Conservation (phyloP, 1,139 yeast genomes). For the Hyphopichia wangnamkhiaoensis region DNA sequence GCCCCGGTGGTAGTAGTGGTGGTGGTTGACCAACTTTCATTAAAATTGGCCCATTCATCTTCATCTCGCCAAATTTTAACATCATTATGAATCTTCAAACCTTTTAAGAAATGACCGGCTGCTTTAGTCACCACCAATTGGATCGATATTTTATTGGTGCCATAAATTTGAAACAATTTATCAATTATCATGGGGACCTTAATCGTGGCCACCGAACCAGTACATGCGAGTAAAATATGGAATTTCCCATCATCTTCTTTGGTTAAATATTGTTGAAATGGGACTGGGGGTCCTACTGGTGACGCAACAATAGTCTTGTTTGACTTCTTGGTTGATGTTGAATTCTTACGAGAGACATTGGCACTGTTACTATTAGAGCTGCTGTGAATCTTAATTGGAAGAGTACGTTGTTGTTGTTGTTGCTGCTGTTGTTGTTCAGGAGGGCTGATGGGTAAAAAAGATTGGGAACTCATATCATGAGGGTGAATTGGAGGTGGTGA, state of each 20-base stretch:
- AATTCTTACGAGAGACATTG: constrained; percentile 19
- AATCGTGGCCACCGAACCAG: constrained; percentile 96
- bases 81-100: constrained; percentile 74
- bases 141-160: constrained; percentile 68
- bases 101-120: constrained; percentile 81
- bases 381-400: constrained; percentile 23
- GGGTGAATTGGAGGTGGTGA: constrained; percentile 15
- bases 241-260: constrained; percentile 78
- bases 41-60: constrained; percentile 79
- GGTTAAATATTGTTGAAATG: constrained; percentile 69
- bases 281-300: constrained; percentile 70
- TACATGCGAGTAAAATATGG: constrained; percentile 86
- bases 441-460: constrained; percentile 4
- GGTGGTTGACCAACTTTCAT: constrained; percentile 28
- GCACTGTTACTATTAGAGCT: constrained; percentile 7
- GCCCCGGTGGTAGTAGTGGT: constrained; percentile 15
- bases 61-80: constrained; percentile 93
- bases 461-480: constrained; percentile 1
- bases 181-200: constrained; percentile 86
- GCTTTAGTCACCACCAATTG: constrained; percentile 84
- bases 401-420: constrained; percentile 7
- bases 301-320: constrained; percentile 43
- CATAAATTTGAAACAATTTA: constrained; percentile 74
- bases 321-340: constrained; percentile 25
- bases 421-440: background rate